Evolutionary conservation across 2,329 filamentous ascomycete species (phyloP), one percentile per base, ranked within the genome.

Genomic region (Pezicula radicicola): DNA sequence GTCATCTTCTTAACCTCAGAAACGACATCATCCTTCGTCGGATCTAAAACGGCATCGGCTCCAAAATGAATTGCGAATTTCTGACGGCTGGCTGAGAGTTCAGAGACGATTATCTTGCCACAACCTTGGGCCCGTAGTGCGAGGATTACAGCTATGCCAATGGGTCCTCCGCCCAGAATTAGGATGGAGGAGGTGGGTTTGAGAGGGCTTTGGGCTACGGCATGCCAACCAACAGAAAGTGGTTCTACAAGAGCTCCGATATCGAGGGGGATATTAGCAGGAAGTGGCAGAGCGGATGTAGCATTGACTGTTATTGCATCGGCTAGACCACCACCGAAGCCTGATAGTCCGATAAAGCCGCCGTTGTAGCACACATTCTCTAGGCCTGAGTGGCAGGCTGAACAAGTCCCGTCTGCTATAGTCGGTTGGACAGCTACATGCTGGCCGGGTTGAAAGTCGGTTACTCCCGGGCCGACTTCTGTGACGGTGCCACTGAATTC

Each of bases 191-290:
- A 72, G 1, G 73, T 74, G 3, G 67, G 53, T 12, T 72, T 72
- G 35, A 82, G 66, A 0, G 74, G 72, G 0, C 74, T 74, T 4
- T 77, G 68, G 5, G 73, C 72, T 9, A 84, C 75, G 0, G 81
- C 83, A 59, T 87, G 84, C 83, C 83, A 86, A 8, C 80, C 82
- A 0, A 87, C 83, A 0, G 81, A 72, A 2, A 87, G 68, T 0
- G 84, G 84, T 57, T 87, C 84, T 6, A 86, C 76, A 3, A 87
- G 70, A 0, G 84, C 83, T 49, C 69, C 79, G 15, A 81, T 69
- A 40, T 81, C 76, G 18, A 82, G 70, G 0, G 73, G 69, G 8
- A 83, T 67, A 46, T 75, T 74, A 5, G 76, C 70, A 0, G 83
- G 80, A 0, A 85, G 68, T 2, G 72, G 71, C 42, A 80, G 70